Percentiles rank a stretch among this genome's conserved stretches.
Evolutionary conservation across 805 yeast species (phyloP).

Genomic region (Myxozyma vanderwaltii): DNA sequence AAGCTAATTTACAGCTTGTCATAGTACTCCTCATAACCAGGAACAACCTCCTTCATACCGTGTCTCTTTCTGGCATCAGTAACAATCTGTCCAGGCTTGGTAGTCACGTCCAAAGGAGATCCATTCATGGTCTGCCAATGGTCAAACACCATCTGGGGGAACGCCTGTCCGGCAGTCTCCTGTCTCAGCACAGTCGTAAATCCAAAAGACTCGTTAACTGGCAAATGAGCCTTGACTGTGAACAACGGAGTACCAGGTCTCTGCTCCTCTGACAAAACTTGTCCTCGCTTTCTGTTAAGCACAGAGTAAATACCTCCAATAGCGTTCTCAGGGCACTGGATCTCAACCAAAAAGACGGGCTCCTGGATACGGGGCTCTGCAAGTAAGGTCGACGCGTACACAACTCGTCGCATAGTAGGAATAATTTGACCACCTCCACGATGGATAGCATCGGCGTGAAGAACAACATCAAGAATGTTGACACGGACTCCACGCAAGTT

Average conservation of each 20-base stretch:
- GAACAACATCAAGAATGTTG: conserved; percentile 97
- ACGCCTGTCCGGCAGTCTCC: conserved; percentile 99
- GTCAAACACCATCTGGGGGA: conserved; percentile 99
- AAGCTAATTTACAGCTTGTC: conserved; percentile 48
- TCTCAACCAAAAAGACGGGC: conserved; percentile 98
- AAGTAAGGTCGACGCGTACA: conserved; percentile 96
- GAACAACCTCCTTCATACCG: conserved; percentile 96
- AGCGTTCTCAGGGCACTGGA: conserved; percentile 99
- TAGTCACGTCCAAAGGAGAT: conserved; percentile 86
- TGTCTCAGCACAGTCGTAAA: conserved; percentile 99
- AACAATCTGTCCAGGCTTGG: conserved; percentile 70
- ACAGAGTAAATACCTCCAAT: conserved; percentile 99
- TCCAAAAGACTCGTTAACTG: conserved; percentile 99
- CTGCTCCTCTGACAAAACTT: conserved; percentile 98
- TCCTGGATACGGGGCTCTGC: conserved; percentile 99
- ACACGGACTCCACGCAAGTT: conserved; percentile 92
- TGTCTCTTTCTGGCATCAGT: conserved; percentile 83
- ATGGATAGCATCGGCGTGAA: conserved; percentile 99
- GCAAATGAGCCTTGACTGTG: conserved; percentile 99
- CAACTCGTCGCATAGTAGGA: conserved; percentile 99
- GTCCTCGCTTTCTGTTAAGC: conserved; percentile 97
- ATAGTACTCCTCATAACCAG: conserved; percentile 99
- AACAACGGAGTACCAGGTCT: conserved; percentile 99
- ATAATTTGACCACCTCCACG: conserved; percentile 99
- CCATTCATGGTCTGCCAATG: conserved; percentile 93